phyloP scores from a whole-genome alignment of 2,329 filamentous ascomycete genomes.

The Penicillium sp. region DNA sequence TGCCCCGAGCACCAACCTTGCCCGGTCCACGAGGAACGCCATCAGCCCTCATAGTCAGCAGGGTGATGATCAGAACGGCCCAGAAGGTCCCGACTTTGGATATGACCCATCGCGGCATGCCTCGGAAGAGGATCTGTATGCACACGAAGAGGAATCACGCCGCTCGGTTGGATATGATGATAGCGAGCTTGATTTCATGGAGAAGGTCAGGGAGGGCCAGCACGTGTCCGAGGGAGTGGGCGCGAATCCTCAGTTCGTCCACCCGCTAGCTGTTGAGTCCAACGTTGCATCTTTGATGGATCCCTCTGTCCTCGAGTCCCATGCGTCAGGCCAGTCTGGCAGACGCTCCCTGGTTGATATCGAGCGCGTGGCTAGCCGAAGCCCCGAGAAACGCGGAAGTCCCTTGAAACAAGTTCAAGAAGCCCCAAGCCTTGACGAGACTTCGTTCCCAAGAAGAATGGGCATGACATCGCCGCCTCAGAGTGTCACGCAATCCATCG shows the following conservation, averaged over 20 bases:
- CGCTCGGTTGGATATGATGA: slow-evolving; percentile 47
- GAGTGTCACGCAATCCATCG: slow-evolving; percentile 46
- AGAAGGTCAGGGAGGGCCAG: slow-evolving; percentile 58
- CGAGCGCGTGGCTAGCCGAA: slow-evolving; percentile 34
- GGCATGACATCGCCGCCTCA: slow-evolving; percentile 49
- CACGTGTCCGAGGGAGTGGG: slow-evolving; percentile 64
- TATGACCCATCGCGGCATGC: slow-evolving; percentile 32
- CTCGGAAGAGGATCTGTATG: slow-evolving; percentile 25
- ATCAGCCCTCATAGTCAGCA: slow-evolving; percentile 47
- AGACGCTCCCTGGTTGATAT: slow-evolving; percentile 43
- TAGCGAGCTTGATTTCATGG: slow-evolving; percentile 52
- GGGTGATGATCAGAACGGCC: slow-evolving; percentile 37
- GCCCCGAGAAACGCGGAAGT: slow-evolving; percentile 36
- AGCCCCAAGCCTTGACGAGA: slow-evolving; percentile 32
- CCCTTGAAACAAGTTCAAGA: slow-evolving; percentile 42
- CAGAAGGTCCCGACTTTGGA: slow-evolving; percentile 31
- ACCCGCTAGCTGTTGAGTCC: slow-evolving; percentile 72
- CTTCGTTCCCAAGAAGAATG: slow-evolving; percentile 35
- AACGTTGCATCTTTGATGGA: slow-evolving; percentile 85
- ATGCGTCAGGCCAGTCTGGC: slow-evolving; percentile 44
- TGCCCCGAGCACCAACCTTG: slow-evolving; percentile 53
- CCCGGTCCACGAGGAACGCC: slow-evolving; percentile 50
- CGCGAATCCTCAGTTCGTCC: slow-evolving; percentile 70
- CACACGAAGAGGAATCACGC: slow-evolving; percentile 49
- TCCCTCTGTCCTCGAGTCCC: slow-evolving; percentile 66